Evolutionary conservation across 192 early-diverging fungal genomes (phyloP), one percentile per base, ranked within the genome.

Genomic region (Gorgonomyces haynaldii): DNA sequence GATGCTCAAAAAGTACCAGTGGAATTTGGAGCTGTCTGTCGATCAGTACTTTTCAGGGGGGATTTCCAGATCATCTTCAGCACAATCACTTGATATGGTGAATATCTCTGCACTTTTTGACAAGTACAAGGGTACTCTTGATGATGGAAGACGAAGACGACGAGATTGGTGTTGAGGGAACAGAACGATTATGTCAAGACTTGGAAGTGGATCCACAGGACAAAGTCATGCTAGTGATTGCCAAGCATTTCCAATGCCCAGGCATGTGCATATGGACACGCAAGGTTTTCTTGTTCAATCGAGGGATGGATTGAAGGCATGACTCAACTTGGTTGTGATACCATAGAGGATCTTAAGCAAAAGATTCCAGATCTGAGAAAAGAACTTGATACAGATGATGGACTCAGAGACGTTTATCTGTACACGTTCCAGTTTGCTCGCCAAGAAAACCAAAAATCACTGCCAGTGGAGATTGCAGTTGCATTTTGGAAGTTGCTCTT

Each of bases 381-480:
- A n/a, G 66, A 74, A 20, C 60, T 84, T 13, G 52, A 69, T 9
- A 74, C 83, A 45, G 45, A 47, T 16, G 23, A 17, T 47, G 24
- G 10, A 13, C 20, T 84, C 41, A 78, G 69, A 53, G 74, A 84
- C 23, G 64, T 89, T 27, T 89, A 89, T 45, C 54, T 69, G 15
- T 89, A 76, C 64, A 67, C 85, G 6, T 89, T 88, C 53, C 56
- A 66, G n/a, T 85, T 88, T 62, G 87, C 81, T 2, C 42, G 66
- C 42, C 44, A 57, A 38, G 76, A 78, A 24, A 73, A 69, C 41
- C 87, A 89, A 68, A 83, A 82, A 66, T 81, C 77, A 60, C 55
- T 89, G 42, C 65, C 81, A 84, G 69, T 84, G 37, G 86, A 83
- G n/a, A 70, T 72, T 1, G 86, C 86, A 9, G 62, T 83, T 41